Conservation (phyloP, 495 filamentous ascomycete species). For the Xeromyces bisporus region DNA sequence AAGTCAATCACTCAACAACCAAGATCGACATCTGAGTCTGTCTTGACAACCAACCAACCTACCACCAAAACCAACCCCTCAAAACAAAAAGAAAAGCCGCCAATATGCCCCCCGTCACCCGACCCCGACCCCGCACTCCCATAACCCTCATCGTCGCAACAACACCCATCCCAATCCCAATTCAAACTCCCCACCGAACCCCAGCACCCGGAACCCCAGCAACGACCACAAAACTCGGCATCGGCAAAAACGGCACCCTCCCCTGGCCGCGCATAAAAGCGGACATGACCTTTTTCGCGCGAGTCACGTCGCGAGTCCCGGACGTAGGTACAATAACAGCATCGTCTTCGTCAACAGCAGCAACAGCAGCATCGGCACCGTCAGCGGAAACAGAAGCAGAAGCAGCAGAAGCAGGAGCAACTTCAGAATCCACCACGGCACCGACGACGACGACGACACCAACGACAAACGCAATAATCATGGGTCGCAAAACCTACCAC, state of each 20-base stretch:
- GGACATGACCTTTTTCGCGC: conserved; percentile 90
- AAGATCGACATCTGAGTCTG: neutral
- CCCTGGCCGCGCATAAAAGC: conserved; percentile 77
- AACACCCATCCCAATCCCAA: conserved; percentile 16
- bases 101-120: conserved; percentile 10
- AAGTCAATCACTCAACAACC: neutral
- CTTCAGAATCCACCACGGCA: no score
- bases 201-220: conserved; percentile 22
- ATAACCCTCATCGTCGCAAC: conserved; percentile 30
- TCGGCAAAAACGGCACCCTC: conserved; percentile 61
- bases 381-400: conserved; percentile 26
- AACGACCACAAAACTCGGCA: conserved; percentile 49
- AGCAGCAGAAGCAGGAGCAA: no score
- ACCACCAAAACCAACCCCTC: neutral
- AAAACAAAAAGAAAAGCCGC: neutral
- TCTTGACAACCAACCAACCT: neutral
- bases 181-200: conserved; percentile 39
- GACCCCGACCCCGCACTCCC: conserved; percentile 9
- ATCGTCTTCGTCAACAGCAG: neutral
- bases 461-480: conserved; percentile 63
- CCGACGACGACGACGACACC: neutral
- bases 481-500: conserved; percentile 95
- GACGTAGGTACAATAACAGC: conserved; percentile 4
- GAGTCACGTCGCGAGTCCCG: conserved; percentile 57
- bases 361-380: conserved; percentile 1